Percentiles rank a stretch among this genome's conserved stretches.
phyloP scores from a whole-genome alignment of 768 basidiomycete genomes.

The Lentinula lateritia region DNA sequence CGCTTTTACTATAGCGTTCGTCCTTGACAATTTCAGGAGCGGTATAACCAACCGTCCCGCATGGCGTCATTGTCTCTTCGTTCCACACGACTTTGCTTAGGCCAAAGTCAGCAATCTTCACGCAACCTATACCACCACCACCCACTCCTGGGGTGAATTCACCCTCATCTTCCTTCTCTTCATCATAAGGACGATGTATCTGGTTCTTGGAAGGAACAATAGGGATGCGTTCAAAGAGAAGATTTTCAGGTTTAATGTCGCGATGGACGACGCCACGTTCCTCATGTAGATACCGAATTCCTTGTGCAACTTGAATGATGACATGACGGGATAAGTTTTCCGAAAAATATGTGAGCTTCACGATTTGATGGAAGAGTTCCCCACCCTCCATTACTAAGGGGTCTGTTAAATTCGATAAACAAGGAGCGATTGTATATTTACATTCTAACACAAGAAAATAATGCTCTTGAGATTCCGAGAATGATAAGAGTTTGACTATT shows the following conservation, averaged over 20 bases:
- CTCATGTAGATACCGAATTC: constrained; percentile 93
- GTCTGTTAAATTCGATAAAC: constrained; percentile 7
- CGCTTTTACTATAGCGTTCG: constrained; percentile 92
- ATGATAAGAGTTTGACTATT: constrained; percentile 87
- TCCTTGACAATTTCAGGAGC: constrained; percentile 99
- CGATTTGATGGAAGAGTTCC: constrained; percentile 97
- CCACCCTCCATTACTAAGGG: constrained; percentile 90
- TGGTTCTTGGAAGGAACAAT: constrained; percentile 80
- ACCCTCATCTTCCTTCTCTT: constrained; percentile 98
- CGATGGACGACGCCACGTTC: constrained; percentile 98
- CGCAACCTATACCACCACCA: constrained; percentile 94
- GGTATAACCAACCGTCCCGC: constrained; percentile 99
- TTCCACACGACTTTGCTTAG: constrained; percentile 98
- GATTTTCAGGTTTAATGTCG: constrained; percentile 98
- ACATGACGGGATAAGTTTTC: constrained; percentile 97
- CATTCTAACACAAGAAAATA: constrained; percentile 94
- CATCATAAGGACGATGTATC: constrained; percentile 83
- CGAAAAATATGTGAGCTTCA: constrained; percentile 98
- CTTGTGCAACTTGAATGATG: constrained; percentile 91
- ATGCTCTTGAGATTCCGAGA: constrained; percentile 88
- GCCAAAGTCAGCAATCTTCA: constrained; percentile 99
- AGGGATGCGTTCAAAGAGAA: constrained; percentile 90
- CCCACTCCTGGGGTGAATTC: constrained; percentile 90
- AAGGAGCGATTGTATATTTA: constrained; percentile 30
- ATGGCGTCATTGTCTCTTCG: constrained; percentile 98